These are phyloP conservation scores for Phascolomyces articulosus DNA, from an alignment of 371 early-diverging fungal genomes.

Conservation along the genomic window DNA sequence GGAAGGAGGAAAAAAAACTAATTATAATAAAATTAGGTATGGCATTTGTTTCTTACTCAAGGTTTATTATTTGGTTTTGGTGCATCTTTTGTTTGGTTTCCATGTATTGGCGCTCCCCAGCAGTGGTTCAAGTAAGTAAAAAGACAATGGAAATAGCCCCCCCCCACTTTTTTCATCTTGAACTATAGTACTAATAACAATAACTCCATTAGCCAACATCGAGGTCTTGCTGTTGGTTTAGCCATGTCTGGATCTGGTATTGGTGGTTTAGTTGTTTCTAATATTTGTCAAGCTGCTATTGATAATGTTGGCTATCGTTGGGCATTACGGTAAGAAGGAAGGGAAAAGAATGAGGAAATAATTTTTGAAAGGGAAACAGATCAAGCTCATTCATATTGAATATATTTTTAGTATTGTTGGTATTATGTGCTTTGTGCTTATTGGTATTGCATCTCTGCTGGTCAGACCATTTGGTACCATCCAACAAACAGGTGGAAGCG, in stretches of 20 bases:
- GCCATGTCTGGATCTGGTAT: conserved; percentile 69
- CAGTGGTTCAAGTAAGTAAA: conserved; percentile 83
- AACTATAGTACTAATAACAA: too few relatives aligned
- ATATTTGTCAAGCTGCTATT: conserved; percentile 56
- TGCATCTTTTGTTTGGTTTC: conserved; percentile 68
- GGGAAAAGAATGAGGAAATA: too few relatives aligned
- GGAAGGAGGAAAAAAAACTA: not conserved
- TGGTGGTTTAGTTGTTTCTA: conserved; percentile 72
- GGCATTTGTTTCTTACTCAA: conserved; percentile 74
- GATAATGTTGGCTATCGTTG: conserved; percentile 57
- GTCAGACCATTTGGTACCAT: conserved; percentile 28
- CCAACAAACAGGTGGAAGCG: conserved; percentile 40
- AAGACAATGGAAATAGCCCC: too few relatives aligned
- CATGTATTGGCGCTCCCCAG: conserved; percentile 65
- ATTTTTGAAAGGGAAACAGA: too few relatives aligned
- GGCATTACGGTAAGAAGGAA: conserved; percentile 50
- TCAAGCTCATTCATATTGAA: too few relatives aligned
- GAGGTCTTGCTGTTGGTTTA: conserved; percentile 76
- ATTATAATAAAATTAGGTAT: conserved; percentile 25
- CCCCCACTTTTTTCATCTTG: too few relatives aligned
- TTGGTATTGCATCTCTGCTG: conserved; percentile 13
- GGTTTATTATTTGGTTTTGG: conserved; percentile 76
- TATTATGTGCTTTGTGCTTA: conserved; percentile 42
- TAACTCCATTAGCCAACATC: too few relatives aligned
- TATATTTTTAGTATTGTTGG: conserved; percentile 29